Evolutionary conservation across 345 rosid genomes (phyloP).

Genomic region (Acer negundo): DNA sequence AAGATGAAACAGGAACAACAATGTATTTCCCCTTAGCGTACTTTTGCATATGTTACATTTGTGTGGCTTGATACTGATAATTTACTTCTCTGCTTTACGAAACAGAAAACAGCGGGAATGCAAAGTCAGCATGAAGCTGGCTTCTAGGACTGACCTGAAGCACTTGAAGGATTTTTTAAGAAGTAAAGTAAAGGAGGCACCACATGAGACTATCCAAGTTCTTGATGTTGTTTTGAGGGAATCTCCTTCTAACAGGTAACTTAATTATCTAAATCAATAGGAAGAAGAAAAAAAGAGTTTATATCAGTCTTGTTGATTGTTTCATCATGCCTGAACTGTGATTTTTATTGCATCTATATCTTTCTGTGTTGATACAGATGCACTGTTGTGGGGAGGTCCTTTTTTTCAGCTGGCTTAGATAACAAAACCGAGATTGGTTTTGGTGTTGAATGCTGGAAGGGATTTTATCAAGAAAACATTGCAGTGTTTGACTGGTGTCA

Average conservation of each 20-base stretch:
- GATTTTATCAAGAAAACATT: conserved; percentile 69
- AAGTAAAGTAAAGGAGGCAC: conserved; percentile 55
- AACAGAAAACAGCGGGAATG: conserved; percentile 53
- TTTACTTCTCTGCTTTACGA: not conserved
- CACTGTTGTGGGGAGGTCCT: conserved; percentile 55
- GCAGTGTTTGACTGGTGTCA: too few relatives aligned
- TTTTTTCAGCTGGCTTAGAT: conserved; percentile 53
- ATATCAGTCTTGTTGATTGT: not conserved
- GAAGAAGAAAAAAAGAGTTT: not conserved
- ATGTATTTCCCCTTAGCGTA: conserved; percentile 27
- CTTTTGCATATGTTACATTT: not conserved
- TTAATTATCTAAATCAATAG: not conserved
- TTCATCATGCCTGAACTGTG: not conserved
- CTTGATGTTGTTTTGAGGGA: conserved; percentile 64
- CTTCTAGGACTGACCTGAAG: conserved; percentile 56
- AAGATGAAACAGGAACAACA: conserved; percentile 45
- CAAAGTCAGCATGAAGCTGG: conserved; percentile 51
- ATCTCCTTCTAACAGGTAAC: conserved; percentile 37
- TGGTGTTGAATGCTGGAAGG: conserved; percentile 66
- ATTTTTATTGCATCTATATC: not conserved
- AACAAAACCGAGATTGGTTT: conserved; percentile 51
- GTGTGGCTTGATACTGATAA: conserved; percentile 6
- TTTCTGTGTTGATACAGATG: conserved; percentile 32
- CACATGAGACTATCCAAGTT: conserved; percentile 62
- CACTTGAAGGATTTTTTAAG: conserved; percentile 52